Evolutionary conservation across 2,329 filamentous ascomycete species (phyloP).

Genomic region (Alternaria viburni): DNA sequence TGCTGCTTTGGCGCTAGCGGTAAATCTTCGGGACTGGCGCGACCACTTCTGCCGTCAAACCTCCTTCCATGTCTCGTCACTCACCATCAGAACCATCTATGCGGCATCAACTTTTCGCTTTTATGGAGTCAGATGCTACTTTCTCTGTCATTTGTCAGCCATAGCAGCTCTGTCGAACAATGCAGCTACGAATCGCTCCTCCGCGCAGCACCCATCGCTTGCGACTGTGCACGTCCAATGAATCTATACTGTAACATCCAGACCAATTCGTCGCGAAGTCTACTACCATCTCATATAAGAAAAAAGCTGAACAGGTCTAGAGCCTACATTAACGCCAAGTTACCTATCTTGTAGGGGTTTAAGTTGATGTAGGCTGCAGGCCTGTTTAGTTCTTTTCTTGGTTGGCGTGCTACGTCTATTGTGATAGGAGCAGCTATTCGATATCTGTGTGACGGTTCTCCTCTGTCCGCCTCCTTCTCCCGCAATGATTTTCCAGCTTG

Average conservation of each 20-base stretch:
- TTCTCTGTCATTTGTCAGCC: not conserved
- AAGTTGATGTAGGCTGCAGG: too few species aligned
- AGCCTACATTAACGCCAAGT: too few species aligned
- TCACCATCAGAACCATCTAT: not conserved
- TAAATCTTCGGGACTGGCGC: constrained; percentile 20
- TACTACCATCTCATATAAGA: too few species aligned
- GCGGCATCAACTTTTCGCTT: rapidly evolving
- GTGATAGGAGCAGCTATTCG: too few species aligned
- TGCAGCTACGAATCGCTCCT: not conserved
- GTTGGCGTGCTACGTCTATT: not conserved
- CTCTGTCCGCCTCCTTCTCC: not conserved
- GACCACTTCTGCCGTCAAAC: constrained; percentile 4
- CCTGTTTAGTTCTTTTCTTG: too few species aligned
- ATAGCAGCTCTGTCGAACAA: not conserved
- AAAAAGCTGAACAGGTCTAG: too few species aligned
- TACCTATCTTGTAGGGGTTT: too few species aligned
- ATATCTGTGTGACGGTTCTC: not conserved
- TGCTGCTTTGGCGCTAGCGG: constrained; percentile 21
- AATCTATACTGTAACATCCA: not conserved
- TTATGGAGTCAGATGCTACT: not conserved
- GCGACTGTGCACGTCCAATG: not conserved
- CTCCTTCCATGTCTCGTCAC: not conserved
- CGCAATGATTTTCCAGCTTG: not conserved
- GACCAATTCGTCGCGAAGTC: not conserved
- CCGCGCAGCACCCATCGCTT: not conserved